Base-by-base conservation (phyloP, 2,329 filamentous ascomycete genomes). In the Penicillium sp. region DNA sequence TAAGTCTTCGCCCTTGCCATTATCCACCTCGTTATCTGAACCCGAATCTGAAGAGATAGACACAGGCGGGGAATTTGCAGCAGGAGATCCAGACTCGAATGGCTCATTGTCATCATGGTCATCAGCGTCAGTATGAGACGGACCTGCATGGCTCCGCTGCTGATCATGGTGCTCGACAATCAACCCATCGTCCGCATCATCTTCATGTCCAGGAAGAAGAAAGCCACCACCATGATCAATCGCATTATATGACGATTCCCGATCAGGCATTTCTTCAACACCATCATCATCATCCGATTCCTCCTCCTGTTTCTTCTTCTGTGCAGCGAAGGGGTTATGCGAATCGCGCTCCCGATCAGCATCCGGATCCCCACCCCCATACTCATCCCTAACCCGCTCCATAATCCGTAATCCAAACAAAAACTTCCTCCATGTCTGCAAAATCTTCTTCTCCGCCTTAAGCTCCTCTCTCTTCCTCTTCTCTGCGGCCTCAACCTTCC, bases 341-440 rank as follows among this genome's bases (percentile, higher is more conserved):
- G 65, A 55, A 16, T 73, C 71, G 9, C 64, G 62, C 57, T 76
- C 70, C 8, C 61, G 55, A 45, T 72, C 70, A 40, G 63, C 61
- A 2, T 63, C 63, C 9, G 66, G 65, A 53, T 70, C 68, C 5
- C 75, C 72, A 49, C 86, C 82, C 1, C 89, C 90, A 70, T 95
- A 95, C 59, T 96, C 90, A 53, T 86, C 82, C 40, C 81, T 81
- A 40, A 95, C 87, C 48, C 91, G 82, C 71, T 94, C 83, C 21
- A 91, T 82, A 56, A 97, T 94, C 3, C 91, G 83, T 75, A 97
- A 71, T 0, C 92, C 92, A 80, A 92, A 90, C 15, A 96, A 75
- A 65, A 97, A 91, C 73, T 90, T 95, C 56, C 90, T 84, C 94
- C 94, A 99, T 63, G 86, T 84, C 0, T 82, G 83, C 45, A 97